These are phyloP conservation scores for Pyrenophora seminiperda DNA, from an alignment of 2,329 filamentous ascomycete species.

Conservation along the genomic window DNA sequence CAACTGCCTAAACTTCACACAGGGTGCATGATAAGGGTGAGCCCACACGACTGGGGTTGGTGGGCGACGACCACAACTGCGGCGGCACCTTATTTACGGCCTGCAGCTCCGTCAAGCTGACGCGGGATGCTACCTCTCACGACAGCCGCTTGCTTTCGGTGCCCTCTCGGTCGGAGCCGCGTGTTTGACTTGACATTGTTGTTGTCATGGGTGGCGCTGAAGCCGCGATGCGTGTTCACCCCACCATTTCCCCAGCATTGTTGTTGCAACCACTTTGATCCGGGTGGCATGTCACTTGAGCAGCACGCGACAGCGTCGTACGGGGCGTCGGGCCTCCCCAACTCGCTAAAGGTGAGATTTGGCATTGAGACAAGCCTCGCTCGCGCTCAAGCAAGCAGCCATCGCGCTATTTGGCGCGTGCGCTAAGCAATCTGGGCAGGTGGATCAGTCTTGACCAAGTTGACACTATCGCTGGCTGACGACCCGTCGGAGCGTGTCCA, in stretches of 20 bases:
- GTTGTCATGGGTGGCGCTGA: background rate
- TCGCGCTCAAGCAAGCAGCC: slow-evolving; percentile 6
- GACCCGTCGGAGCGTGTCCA: slow-evolving; percentile 4
- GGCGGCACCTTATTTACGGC: slow-evolving; percentile 15
- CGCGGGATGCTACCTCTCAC: slow-evolving; percentile 23
- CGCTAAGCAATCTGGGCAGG: slow-evolving; percentile 18
- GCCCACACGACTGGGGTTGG: slow-evolving; percentile 15
- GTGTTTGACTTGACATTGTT: too few species aligned
- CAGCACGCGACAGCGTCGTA: slow-evolving; percentile 9
- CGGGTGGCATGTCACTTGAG: background rate
- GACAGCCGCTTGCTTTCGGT: background rate
- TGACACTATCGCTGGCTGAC: slow-evolving; percentile 12
- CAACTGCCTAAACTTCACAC: slow-evolving; percentile 23
- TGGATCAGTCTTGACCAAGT: slow-evolving; percentile 2
- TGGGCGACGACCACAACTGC: background rate
- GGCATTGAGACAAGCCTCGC: slow-evolving; percentile 25
- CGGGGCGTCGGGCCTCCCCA: slow-evolving; percentile 3
- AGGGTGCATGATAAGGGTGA: slow-evolving; percentile 32
- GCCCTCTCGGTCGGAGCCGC: background rate
- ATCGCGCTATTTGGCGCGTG: background rate
- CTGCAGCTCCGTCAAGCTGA: slow-evolving; percentile 22
- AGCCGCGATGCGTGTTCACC: background rate
- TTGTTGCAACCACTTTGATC: background rate
- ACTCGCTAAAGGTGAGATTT: slow-evolving; percentile 19
- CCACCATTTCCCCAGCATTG: background rate